Percentiles rank a stretch among this genome's conserved stretches.
Conservation (phyloP, 2,329 filamentous ascomycete species). For the Cladosporium sp. region DNA sequence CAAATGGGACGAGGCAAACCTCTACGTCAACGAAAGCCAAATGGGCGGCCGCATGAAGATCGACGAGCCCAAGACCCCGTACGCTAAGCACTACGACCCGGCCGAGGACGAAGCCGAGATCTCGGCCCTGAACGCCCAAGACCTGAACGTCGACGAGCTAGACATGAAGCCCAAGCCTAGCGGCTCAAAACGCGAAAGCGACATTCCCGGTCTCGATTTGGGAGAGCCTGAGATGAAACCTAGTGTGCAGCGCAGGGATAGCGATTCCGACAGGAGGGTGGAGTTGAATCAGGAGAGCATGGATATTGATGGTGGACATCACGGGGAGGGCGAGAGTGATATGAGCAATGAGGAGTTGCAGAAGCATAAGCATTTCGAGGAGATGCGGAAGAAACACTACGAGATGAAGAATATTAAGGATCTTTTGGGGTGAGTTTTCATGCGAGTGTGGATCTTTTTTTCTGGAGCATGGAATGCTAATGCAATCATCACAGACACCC, state of each 20-base stretch:
- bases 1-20: conserved; percentile 98
- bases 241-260: conserved; percentile 25
- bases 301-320: conserved; percentile 43
- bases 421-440: conserved; percentile 67
- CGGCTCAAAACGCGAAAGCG: conserved; percentile 53
- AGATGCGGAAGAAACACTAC: conserved; percentile 92
- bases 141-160: conserved; percentile 64
- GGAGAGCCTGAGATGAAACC: conserved; percentile 74
- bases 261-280: conserved; percentile 66
- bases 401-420: conserved; percentile 96
- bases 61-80: conserved; percentile 95
- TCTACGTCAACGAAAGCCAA: conserved; percentile 95
- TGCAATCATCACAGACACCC: not conserved
- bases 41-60: conserved; percentile 98
- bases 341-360: conserved; percentile 66
- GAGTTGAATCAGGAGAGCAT: conserved; percentile 59
- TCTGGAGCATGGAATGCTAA: not conserved
- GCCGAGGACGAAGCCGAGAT: conserved; percentile 79
- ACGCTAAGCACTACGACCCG: conserved; percentile 86
- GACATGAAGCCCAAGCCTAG: conserved; percentile 47
- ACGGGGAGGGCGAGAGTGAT: conserved; percentile 54
- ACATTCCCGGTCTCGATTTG: conserved; percentile 87
- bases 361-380: conserved; percentile 89
- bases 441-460: too few species aligned
- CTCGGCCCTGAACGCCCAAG: conserved; percentile 61